Base-by-base conservation (phyloP, 2,329 filamentous ascomycete genomes). In the Pseudogymnoascus sp. region DNA sequence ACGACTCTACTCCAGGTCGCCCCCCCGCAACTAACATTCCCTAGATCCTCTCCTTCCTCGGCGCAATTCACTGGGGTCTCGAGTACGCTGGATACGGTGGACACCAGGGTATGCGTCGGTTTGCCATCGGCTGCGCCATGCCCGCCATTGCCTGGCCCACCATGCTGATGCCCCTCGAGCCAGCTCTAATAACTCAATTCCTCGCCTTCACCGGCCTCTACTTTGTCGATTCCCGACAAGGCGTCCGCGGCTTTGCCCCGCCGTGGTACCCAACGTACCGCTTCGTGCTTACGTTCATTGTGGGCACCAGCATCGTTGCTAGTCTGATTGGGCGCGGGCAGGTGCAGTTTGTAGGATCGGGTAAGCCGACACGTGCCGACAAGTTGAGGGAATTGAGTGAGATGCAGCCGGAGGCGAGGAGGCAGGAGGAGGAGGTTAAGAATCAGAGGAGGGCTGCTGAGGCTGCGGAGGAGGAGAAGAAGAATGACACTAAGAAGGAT, bases 11-110 rank as follows among this genome's bases (percentile, higher is more conserved):
- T 26, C 28, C 53, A 57, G 38, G 57, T n/a, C 36, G 36, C 38
- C 40, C 31, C 8, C 13, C 68, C 8, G 11, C 68, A 57, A 6
- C 50, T 42, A 26, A 36, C 42, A 1, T 17, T 26, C 15, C 10
- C 63, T 53, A 89, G 86, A 95, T 96, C 71, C 89, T 96, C 70
- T 96, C 92, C 28, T 97, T 96, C 81, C 84, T 97, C 1, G 93
- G 93, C 50, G 93, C 93, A 35, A 87, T 96, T 71, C 93, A 97
- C 76, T 97, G 84, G 93, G 93, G 93, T 63, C 81, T 96, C 17
- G 92, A 96, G 76, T 96, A 88, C 75, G 89, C 89, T 61, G 83
- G 83, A 79, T 87, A 81, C 74, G 78, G 87, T 76, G 76, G 84
- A 72, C 70, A 82, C 66, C 87, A 89, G 64, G 89, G 90, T 62